Evolutionary conservation across 2,329 filamentous ascomycete genomes (phyloP), one percentile per base, ranked within the genome.

Genomic region (Alternaria conjuncta): DNA sequence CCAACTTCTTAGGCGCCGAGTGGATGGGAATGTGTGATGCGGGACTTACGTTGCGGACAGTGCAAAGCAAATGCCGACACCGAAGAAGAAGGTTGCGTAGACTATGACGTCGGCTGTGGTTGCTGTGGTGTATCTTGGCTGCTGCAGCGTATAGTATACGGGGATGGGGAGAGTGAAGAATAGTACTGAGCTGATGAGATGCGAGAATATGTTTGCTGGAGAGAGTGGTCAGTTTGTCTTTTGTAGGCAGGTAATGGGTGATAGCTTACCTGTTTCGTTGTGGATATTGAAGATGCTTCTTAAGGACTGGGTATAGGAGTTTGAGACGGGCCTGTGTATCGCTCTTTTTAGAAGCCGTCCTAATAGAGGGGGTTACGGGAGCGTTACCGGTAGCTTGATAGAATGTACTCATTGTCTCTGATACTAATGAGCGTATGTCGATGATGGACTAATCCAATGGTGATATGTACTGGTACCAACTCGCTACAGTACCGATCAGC

Each of bases 351-450:
- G 6, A 13, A 32, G 3, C 30, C 12, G 30, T 15, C 13, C 3
- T 12, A 2, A 6, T 13, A 7, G 6, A 4, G 30, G 6, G 30
- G 12, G 2, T 15, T 4, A 1, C 13, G 9, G 7, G 2, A 30
- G 6, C 10, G 7, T n/a, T 18, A 58, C 56, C 56, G 28, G 4
- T 58, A 58, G 25, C 32, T 13, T 4, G 56, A 51, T 3, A 51
- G 30, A 20, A 58, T 58, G 9, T 58, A 58, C 32, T 58, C 56
- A 11, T 58, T 51, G 23, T 58, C 56, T 20, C 46, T 58, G 8
- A 5, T 12, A 5, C 41, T 10, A 13, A 1, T 32, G 12, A 32
- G 28, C 28, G 28, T 0, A 32, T 4, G 28, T 32, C 6, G 28
- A 32, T 4, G 28, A 32, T 7, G 0, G 2, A 0, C n/a, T 32